Evolutionary conservation across 768 basidiomycete genomes (phyloP).

Genomic region (Hericium erinaceus): DNA sequence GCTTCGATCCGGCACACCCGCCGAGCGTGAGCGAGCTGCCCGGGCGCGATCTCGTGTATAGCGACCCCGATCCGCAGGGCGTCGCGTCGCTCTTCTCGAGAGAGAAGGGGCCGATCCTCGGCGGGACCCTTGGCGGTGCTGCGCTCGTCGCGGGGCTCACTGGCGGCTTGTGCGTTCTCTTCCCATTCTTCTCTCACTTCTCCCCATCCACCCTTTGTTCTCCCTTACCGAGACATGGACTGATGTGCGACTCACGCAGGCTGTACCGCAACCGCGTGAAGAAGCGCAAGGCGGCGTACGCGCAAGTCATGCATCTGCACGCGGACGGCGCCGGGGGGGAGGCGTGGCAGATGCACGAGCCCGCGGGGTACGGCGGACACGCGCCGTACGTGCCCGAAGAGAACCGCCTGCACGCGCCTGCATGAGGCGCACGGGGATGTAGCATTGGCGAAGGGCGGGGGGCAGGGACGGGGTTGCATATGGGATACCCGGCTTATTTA

Average conservation of each 20-base stretch:
- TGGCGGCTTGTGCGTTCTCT: conserved; percentile 25
- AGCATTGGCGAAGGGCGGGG: too few species aligned
- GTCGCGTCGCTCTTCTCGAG: conserved; percentile 32
- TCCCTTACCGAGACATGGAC: background rate
- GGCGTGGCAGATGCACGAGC: background rate
- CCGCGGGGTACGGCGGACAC: background rate
- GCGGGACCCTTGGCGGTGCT: conserved; percentile 34
- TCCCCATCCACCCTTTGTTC: too few species aligned
- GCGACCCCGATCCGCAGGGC: conserved; percentile 47
- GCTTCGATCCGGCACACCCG: conserved; percentile 20
- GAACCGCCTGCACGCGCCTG: too few species aligned
- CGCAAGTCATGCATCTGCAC: background rate
- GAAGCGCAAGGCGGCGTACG: background rate
- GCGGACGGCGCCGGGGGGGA: background rate
- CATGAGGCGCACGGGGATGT: too few species aligned
- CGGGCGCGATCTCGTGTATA: conserved; percentile 33
- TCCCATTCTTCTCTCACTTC: background rate
- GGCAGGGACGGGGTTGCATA: too few species aligned
- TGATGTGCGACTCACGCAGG: background rate
- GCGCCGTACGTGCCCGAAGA: background rate
- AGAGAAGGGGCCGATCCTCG: conserved; percentile 40
- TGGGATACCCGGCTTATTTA: too few species aligned
- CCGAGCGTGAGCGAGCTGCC: conserved; percentile 20
- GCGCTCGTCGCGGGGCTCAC: conserved; percentile 30
- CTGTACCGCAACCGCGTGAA: conserved; percentile 7